phyloP scores from a whole-genome alignment of 2,329 filamentous ascomycete species.

The Sclerotinia glacialis region DNA sequence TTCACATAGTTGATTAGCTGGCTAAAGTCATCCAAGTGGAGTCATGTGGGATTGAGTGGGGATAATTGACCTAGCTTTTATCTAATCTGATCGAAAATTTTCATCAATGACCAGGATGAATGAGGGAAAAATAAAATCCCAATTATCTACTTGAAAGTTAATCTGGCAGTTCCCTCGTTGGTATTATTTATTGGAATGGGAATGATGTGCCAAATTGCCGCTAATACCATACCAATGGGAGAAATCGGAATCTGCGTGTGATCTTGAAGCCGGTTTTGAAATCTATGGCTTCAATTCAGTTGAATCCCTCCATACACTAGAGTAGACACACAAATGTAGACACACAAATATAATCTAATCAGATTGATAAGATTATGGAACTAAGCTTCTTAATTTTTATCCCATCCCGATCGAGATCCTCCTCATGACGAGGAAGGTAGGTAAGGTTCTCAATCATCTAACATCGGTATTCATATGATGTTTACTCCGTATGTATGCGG shows the following conservation, averaged over 20 bases:
- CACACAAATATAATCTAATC: slow-evolving; percentile 6
- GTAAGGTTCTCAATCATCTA: not conserved
- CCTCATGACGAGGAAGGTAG: not conserved
- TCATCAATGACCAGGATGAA: slow-evolving; percentile 7
- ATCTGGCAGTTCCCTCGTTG: not conserved
- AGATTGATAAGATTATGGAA: not conserved
- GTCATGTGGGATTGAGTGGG: not conserved
- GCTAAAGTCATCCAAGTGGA: not conserved
- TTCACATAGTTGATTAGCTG: slow-evolving; percentile 9
- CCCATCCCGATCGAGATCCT: slow-evolving; percentile 5
- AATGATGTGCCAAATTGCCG: not conserved
- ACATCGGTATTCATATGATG: not conserved
- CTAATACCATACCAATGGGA: not conserved
- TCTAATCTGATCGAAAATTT: slow-evolving; percentile 20
- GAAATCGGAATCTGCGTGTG: not conserved
- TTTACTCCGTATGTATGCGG: too few species aligned
- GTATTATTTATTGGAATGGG: not conserved
- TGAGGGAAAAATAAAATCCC: not conserved
- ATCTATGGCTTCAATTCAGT: not conserved
- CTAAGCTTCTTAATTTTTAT: not conserved
- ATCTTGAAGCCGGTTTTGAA: not conserved
- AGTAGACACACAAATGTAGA: not conserved
- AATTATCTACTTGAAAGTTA: not conserved
- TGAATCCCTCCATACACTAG: too few species aligned
- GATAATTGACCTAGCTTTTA: slow-evolving; percentile 8